Conservation (phyloP, 768 basidiomycete genomes). For the Rhodotorula taiwanensis region DNA sequence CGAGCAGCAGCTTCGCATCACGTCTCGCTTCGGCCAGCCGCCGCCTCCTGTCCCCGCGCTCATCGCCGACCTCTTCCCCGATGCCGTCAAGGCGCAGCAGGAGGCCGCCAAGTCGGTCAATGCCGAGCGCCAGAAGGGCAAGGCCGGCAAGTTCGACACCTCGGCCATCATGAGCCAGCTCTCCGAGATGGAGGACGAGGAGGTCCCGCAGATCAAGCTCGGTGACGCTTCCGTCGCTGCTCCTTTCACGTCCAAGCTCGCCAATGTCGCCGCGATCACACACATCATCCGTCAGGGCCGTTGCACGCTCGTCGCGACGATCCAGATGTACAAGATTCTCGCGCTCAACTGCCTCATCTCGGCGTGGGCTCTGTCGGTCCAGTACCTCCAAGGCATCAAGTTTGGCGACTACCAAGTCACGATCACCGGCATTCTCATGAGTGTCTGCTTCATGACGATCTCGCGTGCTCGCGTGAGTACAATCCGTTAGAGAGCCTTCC, state of each 20-base stretch:
- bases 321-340: constrained; percentile 99
- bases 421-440: constrained; percentile 93
- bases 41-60: constrained; percentile 88
- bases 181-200: constrained; percentile 89
- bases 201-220: constrained; percentile 95
- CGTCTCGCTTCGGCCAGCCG: constrained; percentile 79
- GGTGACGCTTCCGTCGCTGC: constrained; percentile 99
- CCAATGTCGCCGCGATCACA: constrained; percentile 92
- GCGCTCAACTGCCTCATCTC: constrained; percentile 96
- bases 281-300: constrained; percentile 98
- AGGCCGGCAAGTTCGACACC: constrained; percentile 86
- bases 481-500: not conserved
- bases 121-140: constrained; percentile 68
- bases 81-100: constrained; percentile 83
- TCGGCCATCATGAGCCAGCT: constrained; percentile 72
- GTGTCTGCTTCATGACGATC: constrained; percentile 95
- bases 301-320: constrained; percentile 95
- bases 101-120: constrained; percentile 62
- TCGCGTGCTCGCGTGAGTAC: constrained; percentile 81
- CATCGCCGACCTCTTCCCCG: constrained; percentile 79
- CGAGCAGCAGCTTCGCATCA: constrained; percentile 87
- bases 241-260: constrained; percentile 94
- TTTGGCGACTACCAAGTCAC: constrained; percentile 99
- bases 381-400: constrained; percentile 97
- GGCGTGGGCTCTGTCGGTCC: constrained; percentile 94